These are phyloP conservation scores for Carex sylvatica DNA, from an alignment of 202 grass and related monocot genomes.

Conservation along the genomic window DNA sequence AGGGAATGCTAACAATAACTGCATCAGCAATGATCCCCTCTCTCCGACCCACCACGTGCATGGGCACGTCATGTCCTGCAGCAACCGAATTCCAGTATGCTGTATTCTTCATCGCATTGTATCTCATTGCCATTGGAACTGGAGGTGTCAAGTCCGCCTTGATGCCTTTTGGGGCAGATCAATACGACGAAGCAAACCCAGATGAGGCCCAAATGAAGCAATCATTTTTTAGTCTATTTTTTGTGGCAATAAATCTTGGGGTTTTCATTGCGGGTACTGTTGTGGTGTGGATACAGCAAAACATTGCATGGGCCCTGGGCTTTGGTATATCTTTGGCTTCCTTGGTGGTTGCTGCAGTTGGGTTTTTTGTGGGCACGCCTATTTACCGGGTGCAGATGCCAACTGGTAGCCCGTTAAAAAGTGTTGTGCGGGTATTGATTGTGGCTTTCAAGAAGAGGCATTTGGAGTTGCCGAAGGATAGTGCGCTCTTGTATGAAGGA, in stretches of 20 bases:
- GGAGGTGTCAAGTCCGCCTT: slow-evolving; percentile 76
- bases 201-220: slow-evolving; percentile 64
- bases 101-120: slow-evolving; percentile 62
- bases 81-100: slow-evolving; percentile 65
- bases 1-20: slow-evolving; percentile 82
- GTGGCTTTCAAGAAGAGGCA: slow-evolving; percentile 67
- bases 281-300: slow-evolving; percentile 81
- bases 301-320: slow-evolving; percentile 76
- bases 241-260: slow-evolving; percentile 64
- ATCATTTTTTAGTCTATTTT: slow-evolving; percentile 84
- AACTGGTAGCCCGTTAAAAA: slow-evolving; percentile 78
- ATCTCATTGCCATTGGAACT: slow-evolving; percentile 68
- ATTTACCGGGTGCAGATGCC: slow-evolving; percentile 68
- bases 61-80: slow-evolving; percentile 58
- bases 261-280: slow-evolving; percentile 66
- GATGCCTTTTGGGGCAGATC: slow-evolving; percentile 81
- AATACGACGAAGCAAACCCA: slow-evolving; percentile 67
- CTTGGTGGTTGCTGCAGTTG: slow-evolving; percentile 49
- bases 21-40: slow-evolving; percentile 65
- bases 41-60: slow-evolving; percentile 54
- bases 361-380: slow-evolving; percentile 67
- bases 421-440: slow-evolving; percentile 56
- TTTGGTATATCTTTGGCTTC: slow-evolving; percentile 71
- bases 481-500: slow-evolving; percentile 51
- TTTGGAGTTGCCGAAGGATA: slow-evolving; percentile 45